Evolutionary conservation across 441 rosid species (phyloP), one percentile per base, ranked within the genome.

Genomic region (Populus trichocarpa): DNA sequence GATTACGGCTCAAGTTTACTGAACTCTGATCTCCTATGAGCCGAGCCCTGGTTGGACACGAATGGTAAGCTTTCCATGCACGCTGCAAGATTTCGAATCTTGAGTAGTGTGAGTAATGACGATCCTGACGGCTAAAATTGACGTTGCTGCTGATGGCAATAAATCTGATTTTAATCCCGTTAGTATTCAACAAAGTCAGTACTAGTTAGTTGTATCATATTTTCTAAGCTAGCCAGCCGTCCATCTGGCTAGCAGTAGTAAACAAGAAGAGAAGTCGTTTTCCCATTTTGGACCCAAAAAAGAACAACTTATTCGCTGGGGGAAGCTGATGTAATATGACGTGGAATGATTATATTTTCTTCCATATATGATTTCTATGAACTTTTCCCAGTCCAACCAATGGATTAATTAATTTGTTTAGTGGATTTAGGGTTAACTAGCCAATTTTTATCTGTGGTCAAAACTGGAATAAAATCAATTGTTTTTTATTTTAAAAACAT

Each of bases 131-230:
- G 50, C 42, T 28, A 4, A 20, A 10, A 67, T 53, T 36, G 40
- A 35, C 65, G 71, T 25, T 2, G 46, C 2, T 68, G 14, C 23
- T 65, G 65, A 65, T 66, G 69, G 32, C 59, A 38, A 23, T 4
- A 16, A 23, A 25, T 30, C 35, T 71, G 20, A 66, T 75, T n/a
- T 28, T 9, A 57, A 22, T 12, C 5, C 26, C 6, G 3, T 70
- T 36, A 72, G 65, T 26, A 36, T 1, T 4, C 10, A 25, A 0
- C 2, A 63, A 83, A 46, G 80, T 80, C 82, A 81, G 76, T n/a
- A 61, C 36, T 22, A 28, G 46, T 42, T 42, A 42, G 12, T 42
- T 42, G 14, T 12, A 42, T 10, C 4, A 42, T 42, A 42, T 42
- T 42, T 42, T 11, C 50, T 42, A 42, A 42, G 38, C 38, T 35